Conservation (phyloP, 768 basidiomycete genomes). For the Crassisporium funariophilum region DNA sequence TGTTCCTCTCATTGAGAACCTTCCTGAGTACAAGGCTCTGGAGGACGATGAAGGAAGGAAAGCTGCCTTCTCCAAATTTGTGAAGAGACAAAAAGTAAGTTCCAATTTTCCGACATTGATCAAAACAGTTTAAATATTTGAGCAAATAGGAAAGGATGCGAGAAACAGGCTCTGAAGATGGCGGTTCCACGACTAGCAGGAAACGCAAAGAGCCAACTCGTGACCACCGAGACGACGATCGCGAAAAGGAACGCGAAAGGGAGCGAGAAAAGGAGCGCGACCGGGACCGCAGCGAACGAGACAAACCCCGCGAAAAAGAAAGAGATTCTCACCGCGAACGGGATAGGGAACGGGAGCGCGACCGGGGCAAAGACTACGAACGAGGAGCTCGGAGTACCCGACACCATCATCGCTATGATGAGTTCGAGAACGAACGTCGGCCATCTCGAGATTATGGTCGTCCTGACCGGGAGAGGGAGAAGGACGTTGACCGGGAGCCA, state of each 20-base stretch:
- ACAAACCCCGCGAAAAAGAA: conserved; percentile 16
- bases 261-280: conserved; percentile 44
- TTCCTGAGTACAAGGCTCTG: conserved; percentile 85
- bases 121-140: too few species aligned
- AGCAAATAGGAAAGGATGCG: conserved; percentile 72
- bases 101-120: conserved; percentile 4
- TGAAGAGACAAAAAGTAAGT: conserved; percentile 85
- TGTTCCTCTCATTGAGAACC: conserved; percentile 73
- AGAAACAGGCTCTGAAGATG: conserved; percentile 79
- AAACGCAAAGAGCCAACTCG: conserved; percentile 75
- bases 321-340: conserved; percentile 16
- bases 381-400: conserved; percentile 42
- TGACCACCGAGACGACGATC: conserved; percentile 51
- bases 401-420: conserved; percentile 52
- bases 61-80: conserved; percentile 83
- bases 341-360: conserved; percentile 38
- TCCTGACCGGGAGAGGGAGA: conserved; percentile 36
- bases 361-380: conserved; percentile 40
- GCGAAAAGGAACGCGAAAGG: conserved; percentile 41
- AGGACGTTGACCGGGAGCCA: conserved; percentile 42
- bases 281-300: conserved; percentile 35
- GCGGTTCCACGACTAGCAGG: conserved; percentile 78
- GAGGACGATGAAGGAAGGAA: conserved; percentile 86
- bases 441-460: conserved; percentile 41
- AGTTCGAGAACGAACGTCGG: conserved; percentile 45